Conservation (phyloP, 768 basidiomycete species). For the Tubosaeta sp. region DNA sequence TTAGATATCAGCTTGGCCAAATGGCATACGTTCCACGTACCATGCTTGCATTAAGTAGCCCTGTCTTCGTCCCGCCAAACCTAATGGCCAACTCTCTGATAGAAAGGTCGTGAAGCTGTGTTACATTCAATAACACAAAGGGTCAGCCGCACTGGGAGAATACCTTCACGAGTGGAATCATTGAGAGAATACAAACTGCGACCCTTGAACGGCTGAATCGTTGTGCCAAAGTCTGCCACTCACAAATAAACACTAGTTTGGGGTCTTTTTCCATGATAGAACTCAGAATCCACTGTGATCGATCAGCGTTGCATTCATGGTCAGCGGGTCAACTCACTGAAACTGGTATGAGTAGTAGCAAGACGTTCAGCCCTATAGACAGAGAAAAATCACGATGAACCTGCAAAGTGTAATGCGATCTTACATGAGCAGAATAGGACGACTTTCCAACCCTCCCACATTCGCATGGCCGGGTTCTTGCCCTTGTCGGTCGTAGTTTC, state of each 20-base stretch:
- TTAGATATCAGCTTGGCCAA: slow-evolving; percentile 1
- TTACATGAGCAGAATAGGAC: slow-evolving; percentile 56
- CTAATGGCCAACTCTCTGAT: slow-evolving; percentile 70
- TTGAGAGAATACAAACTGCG: slow-evolving; percentile 60
- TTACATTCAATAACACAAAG: slow-evolving; percentile 3
- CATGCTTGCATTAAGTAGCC: slow-evolving; percentile 77
- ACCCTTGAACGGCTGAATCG: background rate
- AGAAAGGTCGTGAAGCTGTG: slow-evolving; percentile 70
- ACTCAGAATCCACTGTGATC: slow-evolving; percentile 51
- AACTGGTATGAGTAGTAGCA: slow-evolving; percentile 61
- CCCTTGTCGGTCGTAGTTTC: background rate
- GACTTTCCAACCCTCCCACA: slow-evolving; percentile 50
- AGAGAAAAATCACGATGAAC: background rate
- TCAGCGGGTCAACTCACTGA: slow-evolving; percentile 43
- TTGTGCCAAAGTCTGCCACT: slow-evolving; percentile 19
- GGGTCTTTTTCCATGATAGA: slow-evolving; percentile 45
- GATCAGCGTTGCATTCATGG: background rate
- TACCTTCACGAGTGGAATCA: slow-evolving; percentile 79
- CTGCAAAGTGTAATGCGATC: slow-evolving; percentile 12
- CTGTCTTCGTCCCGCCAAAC: slow-evolving; percentile 73
- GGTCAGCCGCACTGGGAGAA: background rate
- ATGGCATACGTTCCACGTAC: slow-evolving; percentile 34
- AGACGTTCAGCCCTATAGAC: slow-evolving; percentile 60
- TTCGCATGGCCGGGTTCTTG: slow-evolving; percentile 11
- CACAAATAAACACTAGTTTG: slow-evolving; percentile 59